Conservation (phyloP, 306 rosid genomes). For the barrel medic (Medicago truncatula) region DNA sequence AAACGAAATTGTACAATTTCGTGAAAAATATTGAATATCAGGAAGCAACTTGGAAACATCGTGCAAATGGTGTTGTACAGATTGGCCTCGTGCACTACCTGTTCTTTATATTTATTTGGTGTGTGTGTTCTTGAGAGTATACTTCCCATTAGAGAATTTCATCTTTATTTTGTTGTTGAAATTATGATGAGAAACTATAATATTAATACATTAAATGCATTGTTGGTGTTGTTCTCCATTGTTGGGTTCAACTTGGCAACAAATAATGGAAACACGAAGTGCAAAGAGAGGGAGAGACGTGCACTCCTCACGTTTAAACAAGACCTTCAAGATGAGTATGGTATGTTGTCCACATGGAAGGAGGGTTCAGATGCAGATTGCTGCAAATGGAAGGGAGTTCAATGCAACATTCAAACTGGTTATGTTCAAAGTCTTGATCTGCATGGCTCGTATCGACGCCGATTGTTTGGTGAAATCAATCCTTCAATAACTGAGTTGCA, state of each 20-base stretch:
- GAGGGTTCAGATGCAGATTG: conserved; percentile 4
- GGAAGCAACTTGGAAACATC: too few species aligned
- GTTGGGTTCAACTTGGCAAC: background rate
- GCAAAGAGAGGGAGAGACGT: conserved; percentile 2
- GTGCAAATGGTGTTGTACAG: background rate
- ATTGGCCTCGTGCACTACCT: background rate
- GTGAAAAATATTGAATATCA: too few species aligned
- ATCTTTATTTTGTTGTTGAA: too few species aligned
- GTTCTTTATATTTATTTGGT: background rate
- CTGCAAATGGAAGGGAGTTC: background rate
- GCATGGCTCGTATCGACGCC: too few species aligned
- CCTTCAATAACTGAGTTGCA: conserved; percentile 2
- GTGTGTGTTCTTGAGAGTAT: too few species aligned
- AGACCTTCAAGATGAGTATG: background rate
- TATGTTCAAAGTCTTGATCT: conserved; percentile 11
- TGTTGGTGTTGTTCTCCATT: background rate
- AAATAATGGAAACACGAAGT: background rate
- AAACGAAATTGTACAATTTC: too few species aligned
- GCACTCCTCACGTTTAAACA: conserved; percentile 17
- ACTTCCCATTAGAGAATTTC: too few species aligned
- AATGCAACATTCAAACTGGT: conserved; percentile 29
- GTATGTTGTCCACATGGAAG: conserved; percentile 21
- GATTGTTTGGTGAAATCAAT: background rate
- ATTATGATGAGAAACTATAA: too few species aligned
- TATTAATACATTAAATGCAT: too few species aligned